Base-by-base conservation (phyloP, 768 basidiomycete species). In the Lentinula detonsa region DNA sequence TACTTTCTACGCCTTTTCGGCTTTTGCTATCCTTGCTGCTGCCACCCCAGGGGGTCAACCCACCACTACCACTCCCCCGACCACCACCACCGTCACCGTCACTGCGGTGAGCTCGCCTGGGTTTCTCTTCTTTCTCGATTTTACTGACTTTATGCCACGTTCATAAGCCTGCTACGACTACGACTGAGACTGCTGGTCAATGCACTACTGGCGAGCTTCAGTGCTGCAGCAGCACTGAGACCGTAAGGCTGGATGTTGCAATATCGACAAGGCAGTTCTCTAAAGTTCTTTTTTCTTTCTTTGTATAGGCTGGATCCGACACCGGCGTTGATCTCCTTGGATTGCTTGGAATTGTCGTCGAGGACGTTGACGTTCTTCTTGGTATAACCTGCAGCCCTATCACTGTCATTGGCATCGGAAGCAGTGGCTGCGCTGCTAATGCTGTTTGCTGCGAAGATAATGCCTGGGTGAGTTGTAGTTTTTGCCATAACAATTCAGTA, bases 341-440 rank as follows among this genome's bases (percentile, higher is more conserved):
- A n/a, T 23, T 58, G 37, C 61, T 62, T 15, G 61, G 61, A 33
- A 39, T 62, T 40, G 61, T 57, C 13, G 55, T 62, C 1, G 28
- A 40, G 31, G 61, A 57, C 31, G 13, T 58, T 13, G 16, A 28
- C 34, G 49, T 62, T n/a, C 28, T 42, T 3, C 35, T 62, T 15
- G 61, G 61, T 16, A 4, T 62, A 5, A 23, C 21, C 35, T 62
- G 61, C 61, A 40, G 37, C 23, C 56, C 56, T 21, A 58, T 62
- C 49, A 62, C 45, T 31, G 56, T 62, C 57, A 52, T 58, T 49
- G 61, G 61, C 42, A 10, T 33, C 11, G 54, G 54, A 11, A 31
- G 2, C 35, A 28, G 40, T 35, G 18, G 18, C 40, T 56, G 54
- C 37, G 10, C n/a, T 23, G 35, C 54, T 39, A 18, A 39, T 4